Evolutionary conservation across 208 protist species (phyloP), one percentile per base, ranked within the genome.

Genomic region (Phytomonas sp.): DNA sequence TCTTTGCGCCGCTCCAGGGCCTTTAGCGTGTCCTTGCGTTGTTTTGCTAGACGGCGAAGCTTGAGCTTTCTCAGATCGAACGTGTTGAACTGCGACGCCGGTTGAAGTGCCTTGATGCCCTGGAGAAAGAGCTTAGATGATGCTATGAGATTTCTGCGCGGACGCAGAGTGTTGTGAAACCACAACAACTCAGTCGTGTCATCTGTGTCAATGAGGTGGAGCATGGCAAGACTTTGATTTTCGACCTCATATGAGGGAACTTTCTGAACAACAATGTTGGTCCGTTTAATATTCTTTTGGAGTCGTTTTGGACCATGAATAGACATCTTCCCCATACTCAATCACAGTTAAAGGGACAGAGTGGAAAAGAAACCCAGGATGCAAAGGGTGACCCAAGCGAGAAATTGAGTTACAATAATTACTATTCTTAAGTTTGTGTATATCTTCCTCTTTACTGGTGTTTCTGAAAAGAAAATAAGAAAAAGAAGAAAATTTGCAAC

Each of bases 21-120:
- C 37, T 66, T 81, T 4, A 62, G 63, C 60, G 78, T 83, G 60
- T 94, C 89, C 66, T 80, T 84, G 73, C 89, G 72, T 67, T 89
- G 83, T 71, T 91, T 92, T 20, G 82, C 81, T 26, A 92, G 56
- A 9, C 89, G 89, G 20, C 89, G 85, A 51, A 89, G 75, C 69
- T 87, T 89, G 26, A 81, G 70, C 78, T 91, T 92, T 62, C 80
- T 76, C 30, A 83, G 31, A 64, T 94, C 86, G 70, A 91, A 94
- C 13, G 89, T 94, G 72, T 87, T 86, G 61, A 94, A 94, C 20
- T 80, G 70, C 30, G 82, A 68, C 3, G 89, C 86, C 3, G 89
- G 89, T 33, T 78, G 84, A 28, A 94, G 76, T 4, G 70, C 70
- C 73, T 92, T 94, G 70, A 94, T 89, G 64, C 84, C 83, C 15